Evolutionary conservation across 495 filamentous ascomycete genomes (phyloP), one percentile per base, ranked within the genome.

Genomic region (Filosporella fistucella): DNA sequence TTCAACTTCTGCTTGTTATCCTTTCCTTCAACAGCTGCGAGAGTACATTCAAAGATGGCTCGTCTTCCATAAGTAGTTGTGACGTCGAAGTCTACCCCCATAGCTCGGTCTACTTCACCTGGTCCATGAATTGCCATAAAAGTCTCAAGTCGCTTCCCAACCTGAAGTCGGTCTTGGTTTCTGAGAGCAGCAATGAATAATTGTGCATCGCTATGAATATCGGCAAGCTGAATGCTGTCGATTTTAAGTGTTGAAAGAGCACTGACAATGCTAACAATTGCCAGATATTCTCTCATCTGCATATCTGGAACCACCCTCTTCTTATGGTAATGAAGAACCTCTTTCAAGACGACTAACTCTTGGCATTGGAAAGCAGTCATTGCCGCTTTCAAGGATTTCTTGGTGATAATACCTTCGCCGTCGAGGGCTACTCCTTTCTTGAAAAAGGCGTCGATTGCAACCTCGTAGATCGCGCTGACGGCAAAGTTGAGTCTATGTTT

Each of bases 51-150:
- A 1, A 42, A 6, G 33, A 60, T 51, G 2, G 42, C 40, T 10
- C 40, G 22, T 22, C 57, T 46, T 12, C 57, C 53, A 23, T 29
- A 38, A 1, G 49, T 22, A 24, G 53, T 56, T 33, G 45, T 36
- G 23, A 45, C 33, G 26, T 55, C 42, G 7, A 45, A 44, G 10
- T 32, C n/a, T 11, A 56, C 2, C 4, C 39, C 13, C 2, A 16
- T 8, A 2, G n/a, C 16, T 7, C 38, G 12, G 20, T 38, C 41
- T 7, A 8, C 13, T 44, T 22, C 25, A 20, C 8, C 12, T 32
- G 11, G 13, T 14, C 11, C 23, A 17, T 42, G 10, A 23, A 12
- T 8, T 1, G 9, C 22, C 24, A n/a, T 21, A 34, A 59, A 56
- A 2, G 52, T 48, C 8, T 43, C 45, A 2, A 59, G 30, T 25